A percentile compares a stretch with the other conserved stretches of the same genome.
Evolutionary conservation across 2,329 filamentous ascomycete genomes (phyloP).

Genomic region (Magnaporthiopsis rhizophila): DNA sequence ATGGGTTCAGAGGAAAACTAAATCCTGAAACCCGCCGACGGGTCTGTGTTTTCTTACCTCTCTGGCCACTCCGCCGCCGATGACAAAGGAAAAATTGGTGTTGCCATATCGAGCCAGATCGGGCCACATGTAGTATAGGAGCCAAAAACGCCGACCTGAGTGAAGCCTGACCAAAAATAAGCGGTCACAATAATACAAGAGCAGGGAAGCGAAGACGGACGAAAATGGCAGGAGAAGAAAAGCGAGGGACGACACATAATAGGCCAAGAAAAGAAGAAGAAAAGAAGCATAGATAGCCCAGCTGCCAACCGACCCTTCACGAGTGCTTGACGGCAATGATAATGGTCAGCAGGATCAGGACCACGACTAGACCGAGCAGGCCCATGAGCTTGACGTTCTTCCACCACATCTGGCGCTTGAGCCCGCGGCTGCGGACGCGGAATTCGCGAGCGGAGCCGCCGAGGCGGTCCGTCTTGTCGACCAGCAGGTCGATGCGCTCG

Average conservation of each 20-base stretch:
- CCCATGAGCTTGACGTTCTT: slow-evolving; percentile 97
- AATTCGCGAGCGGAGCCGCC: slow-evolving; percentile 88
- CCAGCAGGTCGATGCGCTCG: slow-evolving; percentile 81
- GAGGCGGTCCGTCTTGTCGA: slow-evolving; percentile 92
- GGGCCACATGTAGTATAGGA: not conserved
- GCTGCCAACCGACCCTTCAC: slow-evolving; percentile 15
- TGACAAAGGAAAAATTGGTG: not conserved
- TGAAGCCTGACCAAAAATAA: not conserved
- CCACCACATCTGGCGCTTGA: slow-evolving; percentile 98
- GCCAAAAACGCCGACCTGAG: not conserved
- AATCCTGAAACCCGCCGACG: not conserved
- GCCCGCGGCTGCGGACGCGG: slow-evolving; percentile 71
- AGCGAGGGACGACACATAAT: too few species aligned
- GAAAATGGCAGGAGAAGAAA: not conserved
- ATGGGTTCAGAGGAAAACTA: not conserved
- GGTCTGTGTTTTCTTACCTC: not conserved
- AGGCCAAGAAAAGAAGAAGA: not conserved
- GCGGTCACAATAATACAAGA: not conserved
- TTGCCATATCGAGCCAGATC: not conserved
- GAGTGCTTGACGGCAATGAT: slow-evolving; percentile 45
- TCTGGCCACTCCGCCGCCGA: not conserved
- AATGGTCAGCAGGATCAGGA: slow-evolving; percentile 47
- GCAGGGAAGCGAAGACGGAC: not conserved
- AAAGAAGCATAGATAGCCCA: slow-evolving; percentile 3
- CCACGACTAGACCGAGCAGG: slow-evolving; percentile 61